A percentile compares a stretch with the other conserved stretches of the same genome.
phyloP scores from a whole-genome alignment of 495 filamentous ascomycete genomes.

The Saxophila tyrrhenica region DNA sequence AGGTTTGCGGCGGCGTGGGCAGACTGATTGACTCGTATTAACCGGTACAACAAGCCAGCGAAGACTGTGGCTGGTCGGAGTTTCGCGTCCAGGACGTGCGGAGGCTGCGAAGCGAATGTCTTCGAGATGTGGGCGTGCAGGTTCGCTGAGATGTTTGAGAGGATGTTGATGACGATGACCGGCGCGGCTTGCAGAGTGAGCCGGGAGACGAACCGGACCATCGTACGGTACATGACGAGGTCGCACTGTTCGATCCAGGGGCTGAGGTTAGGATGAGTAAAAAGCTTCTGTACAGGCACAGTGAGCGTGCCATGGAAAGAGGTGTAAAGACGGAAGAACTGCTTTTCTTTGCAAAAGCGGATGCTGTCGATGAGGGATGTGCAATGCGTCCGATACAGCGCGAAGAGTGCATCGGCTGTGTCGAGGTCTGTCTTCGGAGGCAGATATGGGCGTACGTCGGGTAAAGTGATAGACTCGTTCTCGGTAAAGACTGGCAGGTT shows the following conservation, averaged over 20 bases:
- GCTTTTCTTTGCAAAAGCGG: constrained; percentile 87
- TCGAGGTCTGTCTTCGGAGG: constrained; percentile 70
- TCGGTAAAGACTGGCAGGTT: constrained; percentile 32
- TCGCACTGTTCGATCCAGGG: constrained; percentile 94
- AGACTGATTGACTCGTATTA: constrained; percentile 80
- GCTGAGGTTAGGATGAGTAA: constrained; percentile 68
- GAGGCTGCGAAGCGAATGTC: constrained; percentile 69
- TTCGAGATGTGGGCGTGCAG: constrained; percentile 65
- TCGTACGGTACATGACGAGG: constrained; percentile 88
- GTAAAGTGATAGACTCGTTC: constrained; percentile 60
- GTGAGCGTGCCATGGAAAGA: constrained; percentile 94
- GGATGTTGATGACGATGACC: constrained; percentile 65
- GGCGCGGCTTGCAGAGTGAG: constrained; percentile 84
- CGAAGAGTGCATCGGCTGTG: constrained; percentile 65
- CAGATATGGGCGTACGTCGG: constrained; percentile 63
- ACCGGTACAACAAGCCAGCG: constrained; percentile 67
- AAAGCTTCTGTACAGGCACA: constrained; percentile 90
- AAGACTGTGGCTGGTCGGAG: constrained; percentile 83
- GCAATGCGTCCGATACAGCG: constrained; percentile 85
- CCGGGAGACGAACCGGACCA: constrained; percentile 78
- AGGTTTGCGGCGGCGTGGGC: constrained; percentile 76
- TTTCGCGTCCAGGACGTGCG: constrained; percentile 74
- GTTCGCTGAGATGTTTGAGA: constrained; percentile 70
- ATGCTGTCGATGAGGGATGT: constrained; percentile 90
- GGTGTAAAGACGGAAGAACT: constrained; percentile 87